Conservation (phyloP, 2,329 filamentous ascomycete species). For the Ophiocordyceps camponoti-leonardi region DNA sequence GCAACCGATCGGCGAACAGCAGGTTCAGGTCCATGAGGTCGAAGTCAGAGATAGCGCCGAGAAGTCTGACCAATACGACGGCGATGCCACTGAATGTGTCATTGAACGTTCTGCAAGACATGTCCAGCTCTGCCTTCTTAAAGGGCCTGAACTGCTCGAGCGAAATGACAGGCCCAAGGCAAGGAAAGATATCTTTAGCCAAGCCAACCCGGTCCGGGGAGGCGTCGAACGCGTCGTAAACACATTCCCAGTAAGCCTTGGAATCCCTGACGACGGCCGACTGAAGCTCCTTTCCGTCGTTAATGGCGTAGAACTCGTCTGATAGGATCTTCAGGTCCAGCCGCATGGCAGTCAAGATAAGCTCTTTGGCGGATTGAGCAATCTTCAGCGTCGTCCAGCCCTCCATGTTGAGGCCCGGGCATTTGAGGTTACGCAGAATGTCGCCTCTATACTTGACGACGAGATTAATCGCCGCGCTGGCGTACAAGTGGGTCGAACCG, state of each 20-base stretch:
- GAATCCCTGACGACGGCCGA: conserved; percentile 54
- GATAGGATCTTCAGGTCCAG: conserved; percentile 25
- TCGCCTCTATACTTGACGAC: conserved; percentile 45
- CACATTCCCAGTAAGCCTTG: conserved; percentile 18
- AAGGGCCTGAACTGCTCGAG: conserved; percentile 54
- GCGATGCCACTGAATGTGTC: conserved; percentile 39
- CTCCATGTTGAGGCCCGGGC: conserved; percentile 10
- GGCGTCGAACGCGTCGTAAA: conserved; percentile 57
- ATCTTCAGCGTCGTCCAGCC: conserved; percentile 23
- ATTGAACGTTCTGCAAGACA: conserved; percentile 53
- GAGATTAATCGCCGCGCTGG: conserved; percentile 48
- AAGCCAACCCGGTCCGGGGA: conserved; percentile 55
- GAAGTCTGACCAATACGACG: conserved; percentile 49
- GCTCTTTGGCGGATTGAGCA: conserved; percentile 24
- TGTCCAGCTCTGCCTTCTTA: conserved; percentile 26
- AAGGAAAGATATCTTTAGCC: conserved; percentile 57
- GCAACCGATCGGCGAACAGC: conserved; percentile 50
- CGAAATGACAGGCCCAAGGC: conserved; percentile 52
- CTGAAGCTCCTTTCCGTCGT: conserved; percentile 41
- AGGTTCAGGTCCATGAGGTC: conserved; percentile 47
- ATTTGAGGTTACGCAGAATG: conserved; percentile 25
- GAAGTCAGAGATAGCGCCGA: conserved; percentile 69
- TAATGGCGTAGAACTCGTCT: conserved; percentile 38
- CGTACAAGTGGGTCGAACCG: conserved; percentile 40
- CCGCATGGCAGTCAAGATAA: conserved; percentile 36